Evolutionary conservation across 1,284 basidiomycete genomes (phyloP), one percentile per base, ranked within the genome.

Genomic region (Mycocalia duriaeana): DNA sequence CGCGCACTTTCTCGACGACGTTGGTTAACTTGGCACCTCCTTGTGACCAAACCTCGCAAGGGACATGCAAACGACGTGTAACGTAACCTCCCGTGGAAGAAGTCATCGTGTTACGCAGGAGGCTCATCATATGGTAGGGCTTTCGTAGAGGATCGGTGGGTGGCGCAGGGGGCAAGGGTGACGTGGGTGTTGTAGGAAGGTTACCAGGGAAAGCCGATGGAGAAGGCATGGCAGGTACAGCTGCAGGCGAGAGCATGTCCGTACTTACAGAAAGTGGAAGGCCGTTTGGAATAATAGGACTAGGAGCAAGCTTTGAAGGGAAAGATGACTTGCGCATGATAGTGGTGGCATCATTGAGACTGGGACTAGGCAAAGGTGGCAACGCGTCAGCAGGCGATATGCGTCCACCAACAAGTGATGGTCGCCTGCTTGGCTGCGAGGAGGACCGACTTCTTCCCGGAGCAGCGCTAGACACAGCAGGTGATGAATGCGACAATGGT

Each of bases 31-130:
- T 94, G 25, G 86, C 87, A 25, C 91, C 91, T 18, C 84, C 82
- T 60, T 91, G 88, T 28, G 85, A 86, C 95, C 95, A 99, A 8
- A 95, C 84, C 52, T 89, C 86, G 40, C 85, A 80, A 4, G 93
- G 89, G 18, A 98, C 85, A 65, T 94, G 94, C 50, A 99, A 70
- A 36, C 85, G 79, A 22, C 83, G 82, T 1, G 92, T 95, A 48
- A 98, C 72, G 63, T 95, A 96, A 11, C 88, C 91, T 9, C 94
- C 94, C 2, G 85, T 79, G 46, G 78, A 74, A n/a, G 82, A 81
- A 23, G 79, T 79, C 80, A 95, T 94, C 13, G 92, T 93, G 36
- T 73, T 76, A 48, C 82, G 76, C 19, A 96, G 69, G 25, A 91
- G 76, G 45, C 77, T 75, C 83, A 97, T 88, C 71, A 97, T 78